Evolutionary conservation across 202 grass and related monocot species (phyloP).

Genomic region (Setaria viridis): DNA sequence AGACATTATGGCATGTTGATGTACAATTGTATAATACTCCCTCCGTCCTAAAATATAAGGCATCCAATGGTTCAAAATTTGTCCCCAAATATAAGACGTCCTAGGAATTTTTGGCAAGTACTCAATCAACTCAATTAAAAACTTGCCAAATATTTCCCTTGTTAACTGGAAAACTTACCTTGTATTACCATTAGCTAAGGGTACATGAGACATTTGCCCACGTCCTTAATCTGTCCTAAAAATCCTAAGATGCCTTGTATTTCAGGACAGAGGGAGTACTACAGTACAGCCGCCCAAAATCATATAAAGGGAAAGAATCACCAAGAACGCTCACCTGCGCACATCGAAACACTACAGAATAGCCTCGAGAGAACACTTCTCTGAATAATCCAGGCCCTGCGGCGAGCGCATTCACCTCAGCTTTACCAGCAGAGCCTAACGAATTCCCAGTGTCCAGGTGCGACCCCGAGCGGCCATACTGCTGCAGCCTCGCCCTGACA

Average conservation of each 20-base stretch:
- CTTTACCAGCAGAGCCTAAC: conserved; percentile 44
- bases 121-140: too few relatives aligned
- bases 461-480: conserved; percentile 89
- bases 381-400: conserved; percentile 66
- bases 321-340: conserved; percentile 54
- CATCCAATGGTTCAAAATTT: too few relatives aligned
- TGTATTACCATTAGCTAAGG: too few relatives aligned
- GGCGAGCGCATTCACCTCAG: conserved; percentile 15
- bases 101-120: too few relatives aligned
- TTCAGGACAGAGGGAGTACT: neutral
- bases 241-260: too few relatives aligned
- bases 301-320: conserved; percentile 11
- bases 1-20: neutral
- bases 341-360: conserved; percentile 76
- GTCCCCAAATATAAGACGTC: too few relatives aligned
- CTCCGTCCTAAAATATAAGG: too few relatives aligned
- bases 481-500: conserved; percentile 82
- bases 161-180: too few relatives aligned
- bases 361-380: conserved; percentile 75
- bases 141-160: too few relatives aligned
- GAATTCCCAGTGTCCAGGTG: conserved; percentile 75
- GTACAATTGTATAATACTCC: neutral
- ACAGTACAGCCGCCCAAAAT: neutral
- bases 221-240: too few relatives aligned
- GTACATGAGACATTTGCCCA: too few relatives aligned